phyloP scores from a whole-genome alignment of 2,329 filamentous ascomycete genomes.

The Talaromyces sp. region DNA sequence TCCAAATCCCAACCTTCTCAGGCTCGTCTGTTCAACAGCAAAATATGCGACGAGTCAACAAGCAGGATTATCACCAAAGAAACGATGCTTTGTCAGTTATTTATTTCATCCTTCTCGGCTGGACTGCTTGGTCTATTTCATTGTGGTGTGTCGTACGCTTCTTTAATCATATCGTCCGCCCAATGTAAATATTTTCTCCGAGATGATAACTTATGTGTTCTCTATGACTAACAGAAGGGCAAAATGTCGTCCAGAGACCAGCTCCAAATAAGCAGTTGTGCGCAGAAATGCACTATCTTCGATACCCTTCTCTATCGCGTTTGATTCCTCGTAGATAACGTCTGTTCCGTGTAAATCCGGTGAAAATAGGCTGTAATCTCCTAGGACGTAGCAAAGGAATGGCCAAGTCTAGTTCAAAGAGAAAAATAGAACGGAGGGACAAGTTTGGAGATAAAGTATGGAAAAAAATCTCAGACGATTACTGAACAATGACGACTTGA shows the following conservation, averaged over 20 bases:
- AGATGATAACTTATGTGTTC: neutral
- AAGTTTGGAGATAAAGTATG: too few relatives aligned
- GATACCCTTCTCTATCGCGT: neutral
- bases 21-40: neutral
- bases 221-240: too few relatives aligned
- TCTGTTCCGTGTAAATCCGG: neutral
- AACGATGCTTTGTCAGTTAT: neutral
- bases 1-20: neutral
- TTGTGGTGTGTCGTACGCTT: neutral
- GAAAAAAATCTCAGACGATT: neutral
- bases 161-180: neutral
- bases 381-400: neutral
- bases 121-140: neutral
- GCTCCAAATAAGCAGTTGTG: neutral
- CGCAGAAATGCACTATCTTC: neutral
- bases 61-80: neutral
- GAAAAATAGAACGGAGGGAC: neutral
- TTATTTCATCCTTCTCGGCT: neutral
- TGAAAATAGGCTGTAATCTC: neutral
- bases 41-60: neutral
- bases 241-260: neutral
- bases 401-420: neutral
- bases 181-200: neutral
- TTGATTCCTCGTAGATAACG: neutral
- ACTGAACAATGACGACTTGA: neutral